Percentiles rank a stretch among this genome's conserved stretches.
Conservation (phyloP, 2,329 filamentous ascomycete genomes). For the Sordariomycetes sp. region DNA sequence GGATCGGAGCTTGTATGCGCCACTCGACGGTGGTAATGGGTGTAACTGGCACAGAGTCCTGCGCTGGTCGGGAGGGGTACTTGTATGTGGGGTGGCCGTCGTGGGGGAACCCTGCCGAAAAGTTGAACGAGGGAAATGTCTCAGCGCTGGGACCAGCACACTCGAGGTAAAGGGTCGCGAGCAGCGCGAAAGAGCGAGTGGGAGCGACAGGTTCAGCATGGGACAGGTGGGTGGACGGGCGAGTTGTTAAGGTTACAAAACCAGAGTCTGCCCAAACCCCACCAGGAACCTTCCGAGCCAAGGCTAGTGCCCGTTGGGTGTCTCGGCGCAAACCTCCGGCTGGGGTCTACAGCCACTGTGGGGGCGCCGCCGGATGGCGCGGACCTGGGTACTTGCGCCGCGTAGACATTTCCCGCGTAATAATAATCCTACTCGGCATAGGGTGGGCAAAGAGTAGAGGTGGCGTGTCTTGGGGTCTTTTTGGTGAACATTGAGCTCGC, state of each 20-base stretch:
- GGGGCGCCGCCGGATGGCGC: background rate
- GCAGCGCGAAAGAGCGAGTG: background rate
- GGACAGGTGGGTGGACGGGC: background rate
- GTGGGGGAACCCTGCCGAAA: background rate
- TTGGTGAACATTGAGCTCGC: no score
- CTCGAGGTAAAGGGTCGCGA: background rate
- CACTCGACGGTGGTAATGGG: background rate
- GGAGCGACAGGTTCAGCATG: background rate
- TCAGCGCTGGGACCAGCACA: background rate
- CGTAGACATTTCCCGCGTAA: no score
- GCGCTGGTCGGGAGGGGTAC: background rate
- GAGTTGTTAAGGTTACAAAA: background rate
- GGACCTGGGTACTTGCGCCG: background rate
- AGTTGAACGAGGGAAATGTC: background rate
- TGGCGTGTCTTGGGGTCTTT: no score
- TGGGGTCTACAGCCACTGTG: background rate
- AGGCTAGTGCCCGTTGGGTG: background rate
- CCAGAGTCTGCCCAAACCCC: background rate
- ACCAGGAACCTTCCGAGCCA: background rate
- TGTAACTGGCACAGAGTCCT: background rate
- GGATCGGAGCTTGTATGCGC: slow-evolving; percentile 4
- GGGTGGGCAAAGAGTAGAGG: no score
- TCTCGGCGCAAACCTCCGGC: background rate
- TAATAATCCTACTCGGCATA: background rate
- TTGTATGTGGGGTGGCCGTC: background rate